These are phyloP conservation scores for Teunomyces kruisii DNA, from an alignment of 805 yeast species.

Conservation along the genomic window DNA sequence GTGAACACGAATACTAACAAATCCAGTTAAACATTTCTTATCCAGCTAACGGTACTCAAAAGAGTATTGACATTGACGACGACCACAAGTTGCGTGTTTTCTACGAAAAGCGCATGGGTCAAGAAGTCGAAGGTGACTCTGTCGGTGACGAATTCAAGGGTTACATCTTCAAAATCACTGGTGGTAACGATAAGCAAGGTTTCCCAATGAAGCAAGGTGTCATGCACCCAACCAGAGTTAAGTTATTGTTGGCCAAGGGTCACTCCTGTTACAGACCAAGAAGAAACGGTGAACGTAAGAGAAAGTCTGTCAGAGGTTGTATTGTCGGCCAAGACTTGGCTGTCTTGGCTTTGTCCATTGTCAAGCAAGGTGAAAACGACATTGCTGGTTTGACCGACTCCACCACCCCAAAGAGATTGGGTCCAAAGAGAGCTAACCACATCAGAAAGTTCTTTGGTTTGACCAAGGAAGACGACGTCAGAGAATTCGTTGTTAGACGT, in stretches of 20 bases:
- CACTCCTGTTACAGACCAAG: slow-evolving; percentile 99
- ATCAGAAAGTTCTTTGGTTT: slow-evolving; percentile 99
- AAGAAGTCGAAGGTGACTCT: slow-evolving; percentile 98
- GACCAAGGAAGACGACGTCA: slow-evolving; percentile 87
- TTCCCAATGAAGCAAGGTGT: slow-evolving; percentile 99
- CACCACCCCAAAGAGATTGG: slow-evolving; percentile 97
- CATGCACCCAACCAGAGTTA: slow-evolving; percentile 99
- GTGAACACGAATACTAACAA: slow-evolving; percentile 9
- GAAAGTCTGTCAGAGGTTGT: slow-evolving; percentile 99
- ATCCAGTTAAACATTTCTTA: slow-evolving; percentile 93
- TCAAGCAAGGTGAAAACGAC: slow-evolving; percentile 96
- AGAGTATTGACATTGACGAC: slow-evolving; percentile 96
- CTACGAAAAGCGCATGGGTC: slow-evolving; percentile 99
- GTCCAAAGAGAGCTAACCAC: slow-evolving; percentile 99
- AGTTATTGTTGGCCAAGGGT: slow-evolving; percentile 89
- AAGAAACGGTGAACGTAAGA: slow-evolving; percentile 99
- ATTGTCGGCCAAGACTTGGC: slow-evolving; percentile 97
- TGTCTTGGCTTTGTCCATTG: slow-evolving; percentile 87
- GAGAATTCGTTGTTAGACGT: slow-evolving; percentile 91
- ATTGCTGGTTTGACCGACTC: slow-evolving; percentile 94
- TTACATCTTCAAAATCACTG: slow-evolving; percentile 96
- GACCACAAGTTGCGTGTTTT: slow-evolving; percentile 98
- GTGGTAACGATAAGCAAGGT: slow-evolving; percentile 99
- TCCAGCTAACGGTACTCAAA: slow-evolving; percentile 99
- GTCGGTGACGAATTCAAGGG: slow-evolving; percentile 99